Evolutionary conservation across 2,329 filamentous ascomycete species (phyloP), one percentile per base, ranked within the genome.

Genomic region (Talaromyces marneffei): DNA sequence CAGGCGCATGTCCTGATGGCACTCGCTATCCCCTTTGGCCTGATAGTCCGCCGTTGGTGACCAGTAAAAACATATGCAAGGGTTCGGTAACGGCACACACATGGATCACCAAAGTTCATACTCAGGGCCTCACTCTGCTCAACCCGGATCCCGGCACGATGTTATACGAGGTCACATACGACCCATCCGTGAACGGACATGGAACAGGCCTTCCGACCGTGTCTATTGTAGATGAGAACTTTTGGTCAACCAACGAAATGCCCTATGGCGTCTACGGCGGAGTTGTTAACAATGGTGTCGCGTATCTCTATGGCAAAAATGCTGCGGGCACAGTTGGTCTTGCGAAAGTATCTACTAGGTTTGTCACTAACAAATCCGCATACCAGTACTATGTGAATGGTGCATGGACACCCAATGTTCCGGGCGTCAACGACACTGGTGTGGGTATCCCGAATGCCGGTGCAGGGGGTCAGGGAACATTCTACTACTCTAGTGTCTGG

Each of bases 391-490:
- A 59, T 25, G 55, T 62, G 2, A 48, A 62, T 29, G 37, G 55
- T 16, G 29, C 37, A 25, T 62, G 54, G 60, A 62, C 60, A 23
- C 44, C n/a, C 37, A 59, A 37, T 8, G 53, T 48, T n/a, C 57
- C 53, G 7, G 40, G 42, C 3, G 40, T 66, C 48, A 57, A 60
- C 6, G 60, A 64, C 20, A 60, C 42, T 2, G 52, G 40, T 4
- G 61, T 66, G 12, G 62, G 62, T 18, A 63, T 71, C 20, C 50
- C 66, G 37, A 72, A 72, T 60, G 69, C 65, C 12, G 66, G 68
- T 20, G 68, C 69, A 12, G 69, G 68, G 14, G 68, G 67, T 18
- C 70, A 72, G 52, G 69, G 69, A 12, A 72, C 68, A 1, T 72
- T 67, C 61, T 73, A 72, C 63, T 71, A 68, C 62, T 70, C 66